Evolutionary conservation across 345 rosid species (phyloP), one percentile per base, ranked within the genome.

Genomic region (Eucalyptus decipiens): DNA sequence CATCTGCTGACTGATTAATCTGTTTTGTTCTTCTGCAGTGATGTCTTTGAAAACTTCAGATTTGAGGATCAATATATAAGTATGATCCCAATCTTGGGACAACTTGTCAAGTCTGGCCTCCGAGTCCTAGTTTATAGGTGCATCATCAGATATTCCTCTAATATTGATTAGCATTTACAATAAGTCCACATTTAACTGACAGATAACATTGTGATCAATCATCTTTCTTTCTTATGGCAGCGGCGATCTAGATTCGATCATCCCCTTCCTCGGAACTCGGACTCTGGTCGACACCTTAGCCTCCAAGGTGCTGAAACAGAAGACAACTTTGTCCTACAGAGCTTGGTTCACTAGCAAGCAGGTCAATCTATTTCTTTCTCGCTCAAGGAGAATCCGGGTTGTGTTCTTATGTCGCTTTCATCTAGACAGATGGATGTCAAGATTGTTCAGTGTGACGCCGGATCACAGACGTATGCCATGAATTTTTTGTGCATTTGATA

Each of bases 261-360:
- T 94, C 47, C 93, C 93, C 16, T 85, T 94, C 11, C 92, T 90
- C 4, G 92, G 93, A 45, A 91, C 91, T 9, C 88, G 95, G 86
- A 87, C 49, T 16, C 48, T 93, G 40, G 90, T 92, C 12, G 37
- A 91, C 18, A 45, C 86, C 43, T 88, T 94, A 48, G 93, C 94
- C 0, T 26, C 43, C 48, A 90, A 90, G 90, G 80, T 86, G 30
- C 72, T 90, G 86, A 87, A 89, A 87, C 90, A 89, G 11, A 89
- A 92, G 30, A 91, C 94, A 37, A 90, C 94, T 2, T 90, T 88
- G 89, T 92, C 93, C 15, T 94, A 94, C 69, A 89, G 92, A 88
- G 89, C 90, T 42, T 93, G 94, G 95, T 91, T 93, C 11, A 89
- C 43, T 12, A 60, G 76, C n/a, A 87, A 72, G 81, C 81, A 72